phyloP scores from a whole-genome alignment of 306 rosid genomes.

The Comarum palustre region DNA sequence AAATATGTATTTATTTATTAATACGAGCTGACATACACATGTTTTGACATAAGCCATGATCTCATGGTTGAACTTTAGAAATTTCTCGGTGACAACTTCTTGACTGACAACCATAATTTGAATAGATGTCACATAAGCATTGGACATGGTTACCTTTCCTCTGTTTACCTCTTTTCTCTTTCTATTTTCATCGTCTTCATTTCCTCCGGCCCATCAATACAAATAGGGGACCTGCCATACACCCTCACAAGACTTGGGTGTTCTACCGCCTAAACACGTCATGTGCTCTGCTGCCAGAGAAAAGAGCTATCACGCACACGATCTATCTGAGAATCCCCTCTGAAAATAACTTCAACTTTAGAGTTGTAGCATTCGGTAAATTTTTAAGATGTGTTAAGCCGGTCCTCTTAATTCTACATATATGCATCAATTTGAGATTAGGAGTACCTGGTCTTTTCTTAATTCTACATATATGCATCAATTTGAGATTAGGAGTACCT shows the following conservation, averaged over 20 bases:
- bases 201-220: neutral
- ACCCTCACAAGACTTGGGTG: neutral
- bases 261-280: neutral
- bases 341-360: neutral
- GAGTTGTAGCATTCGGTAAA: neutral
- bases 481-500: neutral
- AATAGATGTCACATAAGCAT: neutral
- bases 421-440: neutral
- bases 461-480: neutral
- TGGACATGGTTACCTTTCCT: neutral
- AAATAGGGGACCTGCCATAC: neutral
- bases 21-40: neutral
- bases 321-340: neutral
- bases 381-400: neutral
- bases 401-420: neutral
- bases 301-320: neutral
- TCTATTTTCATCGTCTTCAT: neutral
- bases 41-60: neutral
- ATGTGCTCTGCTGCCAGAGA: neutral
- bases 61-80: neutral
- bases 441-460: neutral
- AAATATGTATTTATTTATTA: neutral
- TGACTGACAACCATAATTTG: neutral
- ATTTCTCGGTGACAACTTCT: neutral
- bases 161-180: neutral